These are phyloP conservation scores for Entelexis sorbosivorans DNA, from an alignment of 1,139 yeast species.

Conservation along the genomic window DNA sequence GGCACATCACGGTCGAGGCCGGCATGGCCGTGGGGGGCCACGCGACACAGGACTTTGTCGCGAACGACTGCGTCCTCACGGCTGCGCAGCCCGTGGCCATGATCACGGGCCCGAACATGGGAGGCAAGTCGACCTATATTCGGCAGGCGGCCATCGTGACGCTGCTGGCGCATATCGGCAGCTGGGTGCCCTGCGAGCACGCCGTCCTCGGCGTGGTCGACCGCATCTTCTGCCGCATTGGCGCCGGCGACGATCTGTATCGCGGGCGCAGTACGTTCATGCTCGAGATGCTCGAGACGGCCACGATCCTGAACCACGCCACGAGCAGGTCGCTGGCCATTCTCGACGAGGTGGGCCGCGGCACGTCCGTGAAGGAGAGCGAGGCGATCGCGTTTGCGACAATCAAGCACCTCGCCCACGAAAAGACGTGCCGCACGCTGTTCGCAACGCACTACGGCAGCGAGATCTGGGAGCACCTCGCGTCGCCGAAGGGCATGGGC, in stretches of 20 bases:
- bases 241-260: conserved; percentile 82
- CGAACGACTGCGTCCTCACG: conserved; percentile 49
- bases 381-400: conserved; percentile 83
- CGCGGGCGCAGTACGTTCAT: conserved; percentile 85
- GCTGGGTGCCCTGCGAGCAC: conserved; percentile 67
- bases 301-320: conserved; percentile 65
- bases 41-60: conserved; percentile 39
- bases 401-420: conserved; percentile 43
- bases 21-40: conserved; percentile 41
- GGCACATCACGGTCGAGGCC: conserved; percentile 84
- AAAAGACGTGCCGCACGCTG: conserved; percentile 59
- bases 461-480: conserved; percentile 43
- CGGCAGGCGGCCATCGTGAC: conserved; percentile 80
- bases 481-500: background rate
- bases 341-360: conserved; percentile 93
- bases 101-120: conserved; percentile 95
- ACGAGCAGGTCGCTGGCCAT: conserved; percentile 71
- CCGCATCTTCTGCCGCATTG: conserved; percentile 68
- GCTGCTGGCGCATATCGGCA: conserved; percentile 84
- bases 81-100: conserved; percentile 42
- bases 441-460: conserved; percentile 91
- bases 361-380: conserved; percentile 86
- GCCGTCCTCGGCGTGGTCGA: conserved; percentile 77
- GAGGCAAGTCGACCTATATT: conserved; percentile 85
- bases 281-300: conserved; percentile 70